These are phyloP conservation scores for Bipolaris bicolor DNA, from an alignment of 2,329 filamentous ascomycete genomes.

Conservation along the genomic window DNA sequence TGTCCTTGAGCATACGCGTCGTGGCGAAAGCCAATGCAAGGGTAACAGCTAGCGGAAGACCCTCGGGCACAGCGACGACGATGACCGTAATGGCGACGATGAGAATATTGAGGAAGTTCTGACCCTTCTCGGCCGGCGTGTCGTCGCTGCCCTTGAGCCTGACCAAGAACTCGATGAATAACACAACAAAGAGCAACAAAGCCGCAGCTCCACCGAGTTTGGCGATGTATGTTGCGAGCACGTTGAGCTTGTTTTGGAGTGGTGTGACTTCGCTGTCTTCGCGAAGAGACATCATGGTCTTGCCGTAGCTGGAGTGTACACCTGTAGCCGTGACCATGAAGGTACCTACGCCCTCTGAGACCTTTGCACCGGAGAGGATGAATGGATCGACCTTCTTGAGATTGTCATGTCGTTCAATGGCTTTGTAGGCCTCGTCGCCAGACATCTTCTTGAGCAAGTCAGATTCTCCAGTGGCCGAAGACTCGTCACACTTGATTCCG, in stretches of 20 bases:
- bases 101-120: constrained; percentile 68
- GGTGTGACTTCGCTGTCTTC: constrained; percentile 80
- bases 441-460: constrained; percentile 72
- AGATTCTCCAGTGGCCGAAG: constrained; percentile 75
- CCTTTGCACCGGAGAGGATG: constrained; percentile 84
- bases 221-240: constrained; percentile 80
- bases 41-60: constrained; percentile 70
- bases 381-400: constrained; percentile 77
- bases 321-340: constrained; percentile 79
- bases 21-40: constrained; percentile 71
- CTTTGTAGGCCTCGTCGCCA: constrained; percentile 69
- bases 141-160: constrained; percentile 62
- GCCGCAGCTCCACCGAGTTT: constrained; percentile 78
- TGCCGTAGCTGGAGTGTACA: constrained; percentile 75
- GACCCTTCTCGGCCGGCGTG: constrained; percentile 75
- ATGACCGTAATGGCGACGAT: constrained; percentile 71
- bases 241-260: constrained; percentile 77
- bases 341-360: constrained; percentile 75
- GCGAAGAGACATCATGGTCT: constrained; percentile 78
- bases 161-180: constrained; percentile 85
- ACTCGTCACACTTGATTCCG: constrained; percentile 74
- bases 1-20: constrained; percentile 71
- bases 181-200: constrained; percentile 78
- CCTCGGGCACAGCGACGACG: constrained; percentile 72
- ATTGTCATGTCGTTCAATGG: constrained; percentile 66